Conservation (phyloP, 2,329 filamentous ascomycete genomes). For the Elsinoe perseae region DNA sequence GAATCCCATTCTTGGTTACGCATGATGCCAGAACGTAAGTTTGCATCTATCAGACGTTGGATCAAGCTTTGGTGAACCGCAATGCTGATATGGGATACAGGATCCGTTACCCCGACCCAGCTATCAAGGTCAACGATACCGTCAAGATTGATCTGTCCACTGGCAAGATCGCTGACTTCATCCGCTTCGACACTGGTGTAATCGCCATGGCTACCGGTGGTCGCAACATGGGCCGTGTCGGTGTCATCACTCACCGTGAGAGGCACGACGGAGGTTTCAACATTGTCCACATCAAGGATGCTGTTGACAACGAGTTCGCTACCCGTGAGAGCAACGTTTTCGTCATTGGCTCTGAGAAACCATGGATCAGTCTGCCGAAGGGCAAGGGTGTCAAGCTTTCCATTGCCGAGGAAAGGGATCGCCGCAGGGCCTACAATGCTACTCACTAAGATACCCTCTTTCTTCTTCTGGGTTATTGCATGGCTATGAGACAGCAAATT, state of each 20-base stretch:
- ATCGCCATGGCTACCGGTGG: conserved; percentile 98
- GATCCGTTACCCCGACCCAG: conserved; percentile 97
- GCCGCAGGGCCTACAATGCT: conserved; percentile 67
- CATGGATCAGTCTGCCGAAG: conserved; percentile 99
- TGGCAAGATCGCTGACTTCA: conserved; percentile 92
- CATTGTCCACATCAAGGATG: conserved; percentile 99
- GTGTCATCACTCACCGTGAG: conserved; percentile 99
- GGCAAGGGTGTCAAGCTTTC: conserved; percentile 99
- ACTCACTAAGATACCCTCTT: conserved; percentile 35
- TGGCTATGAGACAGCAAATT: background rate
- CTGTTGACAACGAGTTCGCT: conserved; percentile 99
- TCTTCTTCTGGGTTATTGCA: conserved; percentile 1
- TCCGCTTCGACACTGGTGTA: conserved; percentile 97
- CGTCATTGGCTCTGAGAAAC: conserved; percentile 97
- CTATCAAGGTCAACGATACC: conserved; percentile 99
- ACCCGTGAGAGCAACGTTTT: conserved; percentile 99
- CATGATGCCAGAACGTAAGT: conserved; percentile 99
- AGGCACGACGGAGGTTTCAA: conserved; percentile 99
- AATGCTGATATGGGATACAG: conserved; percentile 46
- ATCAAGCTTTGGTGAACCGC: conserved; percentile 84
- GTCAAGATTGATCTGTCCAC: conserved; percentile 97
- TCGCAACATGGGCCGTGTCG: conserved; percentile 99
- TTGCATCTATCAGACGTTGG: conserved; percentile 99
- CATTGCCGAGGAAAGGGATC: conserved; percentile 98
- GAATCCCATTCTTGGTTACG: conserved; percentile 99